Base-by-base conservation (phyloP, 352 stramenopile species). In the Phytophthora megakarya region DNA sequence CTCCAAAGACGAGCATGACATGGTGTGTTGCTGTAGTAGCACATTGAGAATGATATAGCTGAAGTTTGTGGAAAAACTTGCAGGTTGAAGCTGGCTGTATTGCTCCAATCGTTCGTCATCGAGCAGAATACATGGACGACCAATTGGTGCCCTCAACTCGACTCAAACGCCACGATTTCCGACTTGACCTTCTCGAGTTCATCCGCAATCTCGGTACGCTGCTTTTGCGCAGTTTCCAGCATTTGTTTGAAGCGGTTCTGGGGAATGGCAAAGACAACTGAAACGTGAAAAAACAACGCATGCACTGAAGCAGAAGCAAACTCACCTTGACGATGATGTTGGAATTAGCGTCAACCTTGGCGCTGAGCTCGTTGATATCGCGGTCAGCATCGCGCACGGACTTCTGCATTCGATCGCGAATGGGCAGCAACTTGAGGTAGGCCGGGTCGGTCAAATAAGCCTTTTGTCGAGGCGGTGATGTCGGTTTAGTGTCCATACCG, bases 271-370 rank as follows among this genome's bases (percentile, higher is more conserved):
- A 39, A 51, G 8, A 12, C 15, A 42, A 18, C 26, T 58, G 43
- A 52, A 22, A 51, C 35, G 16, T 51, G 15, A 61, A 33, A 43
- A 54, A 45, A 19, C 19, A 18, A 19, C 15, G 16, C 19, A 32
- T 25, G 19, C 50, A 51, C 22, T 3, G 11, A 43, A 22, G n/a
- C 16, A 39, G 21, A 48, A 30, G 32, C 12, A 49, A 18, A 54
- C 68, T 19, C 28, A 92, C 83, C 84, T 91, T 93, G 61, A 93
- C 84, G 54, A 93, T 75, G 40, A 90, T 88, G 70, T 93, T 93
- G 19, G 82, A 78, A 61, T 89, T 92, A 38, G 81, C 78, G 45
- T 88, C 74, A 18, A 93, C 75, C 58, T 90, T 91, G 45, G 72
- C 70, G 4, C 65, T 74, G 33, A 89, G 76, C 18, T 90, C 84